phyloP scores from a whole-genome alignment of 2,329 filamentous ascomycete genomes.

The Ophiostoma ulmi region DNA sequence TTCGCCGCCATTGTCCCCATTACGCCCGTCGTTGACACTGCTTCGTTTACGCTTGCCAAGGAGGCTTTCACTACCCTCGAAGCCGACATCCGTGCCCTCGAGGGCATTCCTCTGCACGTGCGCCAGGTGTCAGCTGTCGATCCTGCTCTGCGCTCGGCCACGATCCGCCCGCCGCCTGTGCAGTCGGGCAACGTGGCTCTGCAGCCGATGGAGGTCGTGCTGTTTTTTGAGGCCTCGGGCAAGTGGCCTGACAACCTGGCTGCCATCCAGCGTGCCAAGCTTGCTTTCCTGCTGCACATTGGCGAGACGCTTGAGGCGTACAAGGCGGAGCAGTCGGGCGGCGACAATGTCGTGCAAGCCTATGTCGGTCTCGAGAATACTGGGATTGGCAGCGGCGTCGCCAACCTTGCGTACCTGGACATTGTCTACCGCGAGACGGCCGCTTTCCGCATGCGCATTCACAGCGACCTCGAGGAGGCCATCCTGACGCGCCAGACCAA shows the following conservation, averaged over 20 bases:
- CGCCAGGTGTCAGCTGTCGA: conserved; percentile 72
- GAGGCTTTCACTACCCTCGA: conserved; percentile 70
- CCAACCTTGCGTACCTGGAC: conserved; percentile 80
- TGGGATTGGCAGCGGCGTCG: conserved; percentile 68
- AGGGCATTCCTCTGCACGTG: conserved; percentile 81
- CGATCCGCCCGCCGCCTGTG: conserved; percentile 49
- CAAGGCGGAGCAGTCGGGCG: conserved; percentile 35
- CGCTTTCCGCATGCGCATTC: conserved; percentile 77
- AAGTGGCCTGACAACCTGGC: conserved; percentile 90
- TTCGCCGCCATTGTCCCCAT: conserved; percentile 47
- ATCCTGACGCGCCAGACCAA: conserved; percentile 74
- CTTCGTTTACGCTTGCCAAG: conserved; percentile 63
- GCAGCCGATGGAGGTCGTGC: conserved; percentile 66
- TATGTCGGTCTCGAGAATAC: conserved; percentile 78
- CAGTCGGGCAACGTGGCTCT: conserved; percentile 42
- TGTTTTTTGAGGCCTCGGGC: conserved; percentile 89
- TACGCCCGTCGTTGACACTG: conserved; percentile 43
- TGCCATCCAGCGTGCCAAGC: conserved; percentile 89
- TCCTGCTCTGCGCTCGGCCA: conserved; percentile 68
- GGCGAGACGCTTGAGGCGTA: conserved; percentile 62
- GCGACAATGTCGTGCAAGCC: conserved; percentile 51
- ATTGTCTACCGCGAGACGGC: conserved; percentile 67
- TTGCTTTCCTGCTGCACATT: conserved; percentile 79
- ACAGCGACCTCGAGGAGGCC: conserved; percentile 79
- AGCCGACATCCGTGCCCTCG: conserved; percentile 67